These are phyloP conservation scores for Thielaviopsis euricoi DNA, from an alignment of 2,329 filamentous ascomycete genomes.

Conservation along the genomic window DNA sequence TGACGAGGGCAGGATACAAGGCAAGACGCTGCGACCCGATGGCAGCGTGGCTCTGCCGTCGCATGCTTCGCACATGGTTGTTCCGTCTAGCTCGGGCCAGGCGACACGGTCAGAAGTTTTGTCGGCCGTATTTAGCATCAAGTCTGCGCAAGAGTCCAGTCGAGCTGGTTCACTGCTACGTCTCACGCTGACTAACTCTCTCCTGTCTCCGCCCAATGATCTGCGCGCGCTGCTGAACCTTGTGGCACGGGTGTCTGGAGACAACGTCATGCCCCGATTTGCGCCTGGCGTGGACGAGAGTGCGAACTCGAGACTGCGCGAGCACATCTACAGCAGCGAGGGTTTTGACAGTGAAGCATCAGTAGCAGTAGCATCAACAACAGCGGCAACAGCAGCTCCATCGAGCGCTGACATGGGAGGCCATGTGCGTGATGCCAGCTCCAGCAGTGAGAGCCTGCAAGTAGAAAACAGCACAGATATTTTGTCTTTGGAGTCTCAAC, in stretches of 20 bases:
- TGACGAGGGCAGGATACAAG: slow-evolving; percentile 40
- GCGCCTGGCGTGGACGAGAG: not conserved
- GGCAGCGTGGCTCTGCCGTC: slow-evolving; percentile 47
- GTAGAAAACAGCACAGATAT: not conserved
- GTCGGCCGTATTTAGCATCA: slow-evolving; percentile 29
- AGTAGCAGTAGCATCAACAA: too few species aligned
- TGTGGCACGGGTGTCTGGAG: slow-evolving; percentile 1
- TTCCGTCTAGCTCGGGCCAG: slow-evolving; percentile 22
- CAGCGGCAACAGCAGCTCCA: too few species aligned
- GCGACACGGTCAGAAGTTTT: slow-evolving; percentile 44
- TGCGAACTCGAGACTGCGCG: not conserved
- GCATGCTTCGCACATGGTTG: slow-evolving; percentile 37
- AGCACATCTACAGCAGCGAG: not conserved
- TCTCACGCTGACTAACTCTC: slow-evolving; percentile 13
- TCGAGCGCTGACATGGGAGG: not conserved
- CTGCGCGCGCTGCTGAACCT: slow-evolving; percentile 8
- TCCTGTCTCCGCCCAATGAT: slow-evolving; percentile 15
- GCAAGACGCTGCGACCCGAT: slow-evolving; percentile 45
- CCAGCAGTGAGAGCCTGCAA: not conserved
- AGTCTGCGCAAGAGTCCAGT: slow-evolving; percentile 4
- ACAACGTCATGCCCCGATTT: not conserved
- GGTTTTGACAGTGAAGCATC: not conserved
- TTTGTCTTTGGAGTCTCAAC: not conserved
- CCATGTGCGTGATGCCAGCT: not conserved
- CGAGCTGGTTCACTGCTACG: slow-evolving; percentile 1